These are phyloP conservation scores for Clonostachys sp. DNA, from an alignment of 2,329 filamentous ascomycete genomes.

Conservation along the genomic window DNA sequence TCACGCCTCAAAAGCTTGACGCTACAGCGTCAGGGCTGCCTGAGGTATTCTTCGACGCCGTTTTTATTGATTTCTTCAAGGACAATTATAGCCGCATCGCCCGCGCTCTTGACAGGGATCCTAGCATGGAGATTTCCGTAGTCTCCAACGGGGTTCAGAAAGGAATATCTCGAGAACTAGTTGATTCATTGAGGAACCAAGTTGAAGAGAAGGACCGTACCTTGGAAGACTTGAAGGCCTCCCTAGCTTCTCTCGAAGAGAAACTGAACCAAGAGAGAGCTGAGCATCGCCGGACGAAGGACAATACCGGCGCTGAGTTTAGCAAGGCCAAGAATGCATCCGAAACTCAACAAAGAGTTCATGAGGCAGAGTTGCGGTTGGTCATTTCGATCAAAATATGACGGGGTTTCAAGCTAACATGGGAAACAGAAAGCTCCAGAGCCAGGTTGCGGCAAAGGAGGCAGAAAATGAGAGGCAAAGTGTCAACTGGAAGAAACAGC, in stretches of 20 bases:
- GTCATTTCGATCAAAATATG: conserved; percentile 9
- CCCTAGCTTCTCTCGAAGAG: conserved; percentile 40
- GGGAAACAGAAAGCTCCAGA: neutral
- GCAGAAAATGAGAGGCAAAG: neutral
- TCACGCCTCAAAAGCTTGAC: conserved; percentile 66
- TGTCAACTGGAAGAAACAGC: neutral
- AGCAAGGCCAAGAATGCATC: conserved; percentile 21
- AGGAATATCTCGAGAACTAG: conserved; percentile 87
- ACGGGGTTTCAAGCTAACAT: neutral
- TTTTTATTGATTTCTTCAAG: conserved; percentile 91
- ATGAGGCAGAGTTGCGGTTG: conserved; percentile 61
- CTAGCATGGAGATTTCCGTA: conserved; percentile 79
- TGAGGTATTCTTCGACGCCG: conserved; percentile 79
- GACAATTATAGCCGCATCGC: conserved; percentile 87
- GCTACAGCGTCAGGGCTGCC: conserved; percentile 48
- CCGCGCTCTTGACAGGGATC: conserved; percentile 85
- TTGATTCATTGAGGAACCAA: conserved; percentile 78
- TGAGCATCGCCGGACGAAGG: conserved; percentile 64
- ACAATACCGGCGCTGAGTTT: conserved; percentile 30
- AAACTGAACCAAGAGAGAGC: conserved; percentile 68
- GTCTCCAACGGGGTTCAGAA: conserved; percentile 77
- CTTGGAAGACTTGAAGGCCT: conserved; percentile 40
- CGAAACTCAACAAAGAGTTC: conserved; percentile 33
- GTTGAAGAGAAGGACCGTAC: conserved; percentile 64
- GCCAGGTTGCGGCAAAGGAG: neutral